These are phyloP conservation scores for Knoxia roxburghii DNA, from an alignment of 257 asterid species.

Conservation along the genomic window DNA sequence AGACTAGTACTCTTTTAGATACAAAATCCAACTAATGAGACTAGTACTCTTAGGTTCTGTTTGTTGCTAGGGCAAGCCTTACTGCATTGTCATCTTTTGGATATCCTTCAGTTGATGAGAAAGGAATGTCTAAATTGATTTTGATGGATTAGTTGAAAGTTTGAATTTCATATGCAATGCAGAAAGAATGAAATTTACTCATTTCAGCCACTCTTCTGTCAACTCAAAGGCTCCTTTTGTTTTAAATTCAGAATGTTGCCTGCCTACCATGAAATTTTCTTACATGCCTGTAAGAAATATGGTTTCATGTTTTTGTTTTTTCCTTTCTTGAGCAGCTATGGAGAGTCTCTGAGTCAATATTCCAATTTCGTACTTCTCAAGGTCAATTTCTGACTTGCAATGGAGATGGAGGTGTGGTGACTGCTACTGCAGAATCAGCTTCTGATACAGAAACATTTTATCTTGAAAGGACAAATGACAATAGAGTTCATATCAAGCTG, in stretches of 20 bases:
- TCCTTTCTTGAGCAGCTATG: slow-evolving; percentile 47
- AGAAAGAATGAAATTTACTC: background rate
- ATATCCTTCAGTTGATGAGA: background rate
- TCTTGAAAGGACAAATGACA: slow-evolving; percentile 51
- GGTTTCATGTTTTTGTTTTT: background rate
- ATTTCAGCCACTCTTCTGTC: background rate
- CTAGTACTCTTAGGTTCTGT: too few species aligned
- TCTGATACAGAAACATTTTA: slow-evolving; percentile 58
- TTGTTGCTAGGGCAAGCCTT: too few species aligned
- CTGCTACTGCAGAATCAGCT: slow-evolving; percentile 48
- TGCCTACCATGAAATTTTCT: background rate
- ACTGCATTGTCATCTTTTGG: too few species aligned
- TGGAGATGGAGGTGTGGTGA: slow-evolving; percentile 43
- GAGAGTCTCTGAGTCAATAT: slow-evolving; percentile 65
- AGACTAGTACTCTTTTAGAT: background rate
- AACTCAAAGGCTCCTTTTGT: background rate
- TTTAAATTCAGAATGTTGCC: too few species aligned
- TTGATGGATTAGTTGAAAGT: background rate
- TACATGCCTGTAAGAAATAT: background rate
- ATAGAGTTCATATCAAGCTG: slow-evolving; percentile 54
- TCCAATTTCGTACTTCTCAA: slow-evolving; percentile 62
- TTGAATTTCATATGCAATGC: background rate
- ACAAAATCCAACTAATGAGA: background rate
- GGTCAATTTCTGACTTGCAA: slow-evolving; percentile 61
- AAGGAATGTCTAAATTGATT: background rate